phyloP scores from a whole-genome alignment of 495 filamentous ascomycete genomes.

The Tetracladium setigerum region DNA sequence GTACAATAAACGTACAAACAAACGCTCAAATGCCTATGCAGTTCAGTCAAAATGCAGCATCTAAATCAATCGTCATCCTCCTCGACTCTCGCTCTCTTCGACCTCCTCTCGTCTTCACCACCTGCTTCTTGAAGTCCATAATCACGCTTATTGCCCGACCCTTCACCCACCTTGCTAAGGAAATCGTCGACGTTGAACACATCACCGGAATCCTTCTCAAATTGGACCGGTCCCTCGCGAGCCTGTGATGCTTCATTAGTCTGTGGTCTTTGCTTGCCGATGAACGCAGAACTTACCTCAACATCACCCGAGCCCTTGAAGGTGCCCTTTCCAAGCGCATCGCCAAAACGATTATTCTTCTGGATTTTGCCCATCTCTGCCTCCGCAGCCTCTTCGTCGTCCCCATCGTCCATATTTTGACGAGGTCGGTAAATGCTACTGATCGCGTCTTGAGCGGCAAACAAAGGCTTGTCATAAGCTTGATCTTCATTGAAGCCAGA shows the following conservation, averaged over 20 bases:
- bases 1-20: no score
- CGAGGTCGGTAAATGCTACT: constrained; percentile 88
- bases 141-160: constrained; percentile 62
- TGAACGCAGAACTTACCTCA: constrained; percentile 51
- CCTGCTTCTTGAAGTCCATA: constrained; percentile 69
- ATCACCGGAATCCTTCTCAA: constrained; percentile 84
- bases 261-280: not conserved
- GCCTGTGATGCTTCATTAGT: constrained; percentile 39
- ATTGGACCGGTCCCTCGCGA: constrained; percentile 90
- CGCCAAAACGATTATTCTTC: constrained; percentile 67
- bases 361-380: constrained; percentile 81
- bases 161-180: constrained; percentile 66
- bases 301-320: constrained; percentile 84
- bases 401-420: constrained; percentile 56
- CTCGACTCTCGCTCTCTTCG: constrained; percentile 75
- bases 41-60: not conserved
- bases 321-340: constrained; percentile 80
- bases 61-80: constrained; percentile 46
- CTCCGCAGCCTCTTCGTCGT: constrained; percentile 73
- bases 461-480: constrained; percentile 93
- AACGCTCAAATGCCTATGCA: no score
- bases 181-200: constrained; percentile 92
- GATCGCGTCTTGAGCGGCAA: constrained; percentile 93
- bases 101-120: constrained; percentile 45
- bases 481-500: constrained; percentile 96